Evolutionary conservation across 345 rosid genomes (phyloP), one percentile per base, ranked within the genome.

Genomic region (Rhizophora apiculata): DNA sequence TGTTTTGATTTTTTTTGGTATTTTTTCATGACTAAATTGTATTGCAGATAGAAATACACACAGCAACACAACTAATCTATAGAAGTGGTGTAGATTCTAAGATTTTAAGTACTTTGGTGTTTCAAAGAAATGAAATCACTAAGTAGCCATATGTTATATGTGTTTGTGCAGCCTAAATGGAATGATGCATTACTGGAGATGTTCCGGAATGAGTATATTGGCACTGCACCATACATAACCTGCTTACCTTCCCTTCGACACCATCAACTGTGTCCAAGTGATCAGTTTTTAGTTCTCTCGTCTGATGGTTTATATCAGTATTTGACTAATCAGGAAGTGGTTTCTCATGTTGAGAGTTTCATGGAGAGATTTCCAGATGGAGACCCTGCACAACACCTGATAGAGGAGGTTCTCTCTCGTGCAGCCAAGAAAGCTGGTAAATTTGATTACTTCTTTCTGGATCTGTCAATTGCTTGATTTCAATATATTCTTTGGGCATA

Each of bases 341-440:
- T 94, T 74, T 83, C 93, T 68, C 76, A 78, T 73, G 87, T 93
- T 62, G 90, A 86, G 84, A 83, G 69, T 75, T 89, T 89, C 83
- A 85, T 89, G 93, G 96, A 87, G 87, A 89, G 87, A 78, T 91
- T 88, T 82, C 98, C 97, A 27, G 96, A 91, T 51, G 98, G 98
- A 61, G 97, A 94, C 76, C 98, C 98, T 60, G 97, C 97, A 64
- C 98, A 94, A 78, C 93, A 85, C 74, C 80, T 94, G 48, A 88
- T 94, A 79, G 95, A 94, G 74, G 98, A 91, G 82, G 87, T 94
- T 83, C 89, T 94, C 39, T 81, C 80, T 62, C 91, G 96, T 58
- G 98, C 97, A 63, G 98, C 98, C 76, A 87, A 89, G 87, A 94
- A 91, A 85, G 98, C 98, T 46, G 98, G 98, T 94, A 91, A 70